These are phyloP conservation scores for Fulvia fulva DNA, from an alignment of 2,329 filamentous ascomycete species.

Conservation along the genomic window DNA sequence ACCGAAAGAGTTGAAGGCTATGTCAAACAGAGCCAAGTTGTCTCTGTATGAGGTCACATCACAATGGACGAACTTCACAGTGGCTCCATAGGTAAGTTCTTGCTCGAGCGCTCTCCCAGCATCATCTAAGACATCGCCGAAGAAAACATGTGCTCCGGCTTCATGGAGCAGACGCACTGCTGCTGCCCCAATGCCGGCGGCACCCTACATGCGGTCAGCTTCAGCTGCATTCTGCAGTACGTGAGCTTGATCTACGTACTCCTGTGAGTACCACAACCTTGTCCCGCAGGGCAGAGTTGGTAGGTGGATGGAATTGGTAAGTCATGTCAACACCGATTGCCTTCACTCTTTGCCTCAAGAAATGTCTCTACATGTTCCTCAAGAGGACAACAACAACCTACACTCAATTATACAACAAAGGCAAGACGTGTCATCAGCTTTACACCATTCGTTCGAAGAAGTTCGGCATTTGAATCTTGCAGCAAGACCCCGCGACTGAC, in stretches of 20 bases:
- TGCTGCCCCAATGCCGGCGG: slow-evolving; percentile 44
- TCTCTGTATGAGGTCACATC: slow-evolving; percentile 47
- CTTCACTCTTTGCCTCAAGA: neutral
- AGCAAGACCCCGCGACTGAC: neutral
- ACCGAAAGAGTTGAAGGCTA: slow-evolving; percentile 43
- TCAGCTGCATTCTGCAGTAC: neutral
- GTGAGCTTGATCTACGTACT: slow-evolving; percentile 16
- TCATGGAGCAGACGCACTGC: slow-evolving; percentile 39
- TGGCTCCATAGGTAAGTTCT: slow-evolving; percentile 19
- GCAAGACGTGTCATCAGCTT: neutral
- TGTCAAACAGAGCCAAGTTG: slow-evolving; percentile 46
- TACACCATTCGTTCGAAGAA: neutral
- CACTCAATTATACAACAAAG: no score
- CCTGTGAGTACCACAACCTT: slow-evolving; percentile 33
- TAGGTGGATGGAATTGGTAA: slow-evolving; percentile 22
- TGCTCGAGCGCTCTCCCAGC: slow-evolving; percentile 33
- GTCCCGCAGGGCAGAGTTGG: slow-evolving; percentile 17
- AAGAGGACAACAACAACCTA: no score
- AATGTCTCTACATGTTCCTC: no score
- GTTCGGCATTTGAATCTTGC: neutral
- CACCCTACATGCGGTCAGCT: slow-evolving; percentile 32
- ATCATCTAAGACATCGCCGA: slow-evolving; percentile 41
- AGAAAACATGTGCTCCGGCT: slow-evolving; percentile 42
- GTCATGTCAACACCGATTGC: slow-evolving; percentile 10
- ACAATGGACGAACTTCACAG: slow-evolving; percentile 38